Base-by-base conservation (phyloP, 768 basidiomycete genomes). In the Scleroderma citrinum region DNA sequence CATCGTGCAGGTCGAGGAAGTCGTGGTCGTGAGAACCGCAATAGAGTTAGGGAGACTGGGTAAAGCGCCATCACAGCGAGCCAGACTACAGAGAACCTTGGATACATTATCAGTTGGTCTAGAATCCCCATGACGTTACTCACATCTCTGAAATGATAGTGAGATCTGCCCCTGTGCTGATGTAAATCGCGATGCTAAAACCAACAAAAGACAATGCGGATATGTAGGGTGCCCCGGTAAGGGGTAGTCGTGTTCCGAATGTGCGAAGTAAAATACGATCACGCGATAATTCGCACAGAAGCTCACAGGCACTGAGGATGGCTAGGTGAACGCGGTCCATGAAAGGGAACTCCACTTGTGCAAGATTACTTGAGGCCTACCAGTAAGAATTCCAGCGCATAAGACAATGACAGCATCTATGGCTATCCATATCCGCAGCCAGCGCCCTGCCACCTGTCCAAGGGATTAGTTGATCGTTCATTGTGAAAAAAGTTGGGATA, bases 361-460 rank as follows among this genome's bases (percentile, higher is more conserved):
- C 21, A 48, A 4, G 32, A 7, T 16, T 7, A 38, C 14, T 17
- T 43, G 46, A 21, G 14, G 51, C 61, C 52, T 56, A 74, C 86
- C 85, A 35, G 84, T 82, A 7, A 88, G 69, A 23, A 87, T 80
- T 1, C 84, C 85, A 2, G 83, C 85, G 48, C 80, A 83, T 2
- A 89, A 72, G 13, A 87, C 86, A n/a, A 84, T 61, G 39, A 82
- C 72, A 3, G 85, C 83, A 55, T 90, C 86, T 0, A 78, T 71
- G 1, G 80, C 83, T 11, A 86, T 69, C 72, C 77, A 78, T 12
- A 71, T 72, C 14, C 83, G 69, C 20, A 89, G 58, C 83, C 83
- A 87, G 13, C 60, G 66, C 1, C 83, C 82, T 0, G 76, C 81
- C 1, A 70, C 71, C 82, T 83, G 50, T 12, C 20, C n/a, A 23